phyloP scores from a whole-genome alignment of 2,329 filamentous ascomycete genomes.

The Aspergillus candidus region DNA sequence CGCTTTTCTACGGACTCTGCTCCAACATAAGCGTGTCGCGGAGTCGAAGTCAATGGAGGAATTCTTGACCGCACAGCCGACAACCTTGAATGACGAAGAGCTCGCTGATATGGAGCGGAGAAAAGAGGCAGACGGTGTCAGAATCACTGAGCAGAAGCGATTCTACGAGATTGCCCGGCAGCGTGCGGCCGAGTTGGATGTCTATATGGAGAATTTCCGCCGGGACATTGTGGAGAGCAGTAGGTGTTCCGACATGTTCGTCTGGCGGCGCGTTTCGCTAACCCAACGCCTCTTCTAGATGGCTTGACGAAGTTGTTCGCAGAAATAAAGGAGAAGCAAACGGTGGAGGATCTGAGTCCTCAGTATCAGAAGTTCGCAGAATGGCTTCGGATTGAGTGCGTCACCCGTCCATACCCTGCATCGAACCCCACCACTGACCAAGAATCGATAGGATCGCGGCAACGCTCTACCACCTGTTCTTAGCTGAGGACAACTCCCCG shows the following conservation, averaged over 20 bases:
- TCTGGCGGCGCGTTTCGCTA: slow-evolving; percentile 25
- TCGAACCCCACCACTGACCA: slow-evolving; percentile 5
- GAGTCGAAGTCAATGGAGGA: slow-evolving; percentile 76
- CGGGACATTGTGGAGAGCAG: slow-evolving; percentile 65
- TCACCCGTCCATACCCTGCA: slow-evolving; percentile 1
- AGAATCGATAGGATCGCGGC: slow-evolving; percentile 61
- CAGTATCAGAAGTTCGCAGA: slow-evolving; percentile 98
- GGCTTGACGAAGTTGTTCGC: slow-evolving; percentile 87
- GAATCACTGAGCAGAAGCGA: slow-evolving; percentile 83
- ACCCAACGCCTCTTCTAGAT: slow-evolving; percentile 42
- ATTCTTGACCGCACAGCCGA: slow-evolving; percentile 69
- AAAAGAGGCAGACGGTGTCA: slow-evolving; percentile 77
- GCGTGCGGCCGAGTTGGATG: slow-evolving; percentile 84
- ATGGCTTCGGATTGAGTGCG: slow-evolving; percentile 85
- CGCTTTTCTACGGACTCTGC: slow-evolving; percentile 78
- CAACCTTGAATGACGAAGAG: slow-evolving; percentile 75
- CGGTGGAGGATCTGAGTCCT: slow-evolving; percentile 78
- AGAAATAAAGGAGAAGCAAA: slow-evolving; percentile 86
- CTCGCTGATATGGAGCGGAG: slow-evolving; percentile 70
- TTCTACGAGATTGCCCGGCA: slow-evolving; percentile 95
- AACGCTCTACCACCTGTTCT: slow-evolving; percentile 92
- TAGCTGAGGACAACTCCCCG: slow-evolving; percentile 96
- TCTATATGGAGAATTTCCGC: slow-evolving; percentile 87
- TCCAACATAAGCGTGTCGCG: slow-evolving; percentile 79
- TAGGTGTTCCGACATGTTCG: slow-evolving; percentile 39